Evolutionary conservation across 306 rosid genomes (phyloP), one percentile per base, ranked within the genome.

Genomic region (Potentilla sterilis): DNA sequence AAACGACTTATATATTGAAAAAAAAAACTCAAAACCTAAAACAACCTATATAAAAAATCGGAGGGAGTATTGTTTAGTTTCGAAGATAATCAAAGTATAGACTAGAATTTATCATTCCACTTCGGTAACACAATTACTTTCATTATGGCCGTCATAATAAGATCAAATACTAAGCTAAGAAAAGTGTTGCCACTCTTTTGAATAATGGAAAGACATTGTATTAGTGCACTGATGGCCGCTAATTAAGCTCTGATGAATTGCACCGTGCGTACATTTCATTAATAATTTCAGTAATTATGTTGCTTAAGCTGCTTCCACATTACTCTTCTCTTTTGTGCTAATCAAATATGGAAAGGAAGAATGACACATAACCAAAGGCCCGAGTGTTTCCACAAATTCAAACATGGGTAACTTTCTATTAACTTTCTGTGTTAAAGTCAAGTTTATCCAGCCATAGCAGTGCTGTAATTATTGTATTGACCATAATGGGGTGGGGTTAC

Each of bases 221-320:
- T 51, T 71, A 1, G 69, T 22, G 66, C 67, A 77, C 28, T 78
- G 67, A 81, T 86, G 86, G 57, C 62, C 65, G 55, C 51, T 49
- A 54, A 47, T 54, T 14, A 74, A 69, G 54, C 70, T 79, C 43
- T 42, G 66, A 79, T 85, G 84, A 77, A 83, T 67, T 72, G 37
- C 81, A 69, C 78, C 87, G 89, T 83, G 91, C 80, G 91, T 52
- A 72, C 78, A 73, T 78, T 86, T 77, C 64, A 35, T 67, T 77
- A 82, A 86, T 86, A 79, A 87, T 86, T 61, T 14, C 37, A 61
- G 67, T 61, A 61, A 61, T 61, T 28, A 32, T 61, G 67, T 28
- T 40, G 41, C 6, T 34, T 32, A 28, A 1, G 41, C 19, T 67
- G 70, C 83, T 82, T 80, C 81, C 77, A 78, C 75, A 76, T 76